Evolutionary conservation across 1,284 basidiomycete genomes (phyloP).

Genomic region (Ceraceosorus bombacis): DNA sequence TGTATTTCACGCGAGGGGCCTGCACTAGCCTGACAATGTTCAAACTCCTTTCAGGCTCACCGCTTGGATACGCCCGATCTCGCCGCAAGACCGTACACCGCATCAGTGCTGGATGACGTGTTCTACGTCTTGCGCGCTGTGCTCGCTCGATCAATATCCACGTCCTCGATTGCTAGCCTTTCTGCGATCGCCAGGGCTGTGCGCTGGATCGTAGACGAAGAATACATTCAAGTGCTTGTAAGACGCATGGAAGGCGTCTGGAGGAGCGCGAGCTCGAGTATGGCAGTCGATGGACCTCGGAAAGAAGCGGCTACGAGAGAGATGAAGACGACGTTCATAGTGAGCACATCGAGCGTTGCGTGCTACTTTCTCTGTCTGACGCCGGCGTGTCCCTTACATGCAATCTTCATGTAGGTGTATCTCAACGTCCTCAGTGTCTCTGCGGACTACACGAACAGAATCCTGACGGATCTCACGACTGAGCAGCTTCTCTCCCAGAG

Average conservation of each 20-base stretch:
- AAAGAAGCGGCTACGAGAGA: slow-evolving; percentile 43
- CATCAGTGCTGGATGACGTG: slow-evolving; percentile 44
- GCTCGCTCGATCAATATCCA: slow-evolving; percentile 35
- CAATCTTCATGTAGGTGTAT: slow-evolving; percentile 20
- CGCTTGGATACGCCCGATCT: slow-evolving; percentile 28
- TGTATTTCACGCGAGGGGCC: slow-evolving; percentile 45
- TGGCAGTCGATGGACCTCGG: slow-evolving; percentile 44
- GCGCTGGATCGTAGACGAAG: slow-evolving; percentile 30
- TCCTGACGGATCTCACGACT: slow-evolving; percentile 27
- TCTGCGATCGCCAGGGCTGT: slow-evolving; percentile 22
- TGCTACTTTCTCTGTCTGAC: not conserved
- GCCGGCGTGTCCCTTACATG: not conserved
- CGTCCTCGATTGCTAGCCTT: slow-evolving; percentile 24
- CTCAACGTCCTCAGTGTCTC: slow-evolving; percentile 42
- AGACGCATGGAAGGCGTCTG: slow-evolving; percentile 41
- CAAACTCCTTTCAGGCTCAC: slow-evolving; percentile 9
- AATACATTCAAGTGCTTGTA: slow-evolving; percentile 40
- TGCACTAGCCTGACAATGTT: not conserved
- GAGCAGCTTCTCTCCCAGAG: slow-evolving; percentile 7
- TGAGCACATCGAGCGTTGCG: slow-evolving; percentile 3
- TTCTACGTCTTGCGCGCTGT: slow-evolving; percentile 44
- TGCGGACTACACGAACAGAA: slow-evolving; percentile 32
- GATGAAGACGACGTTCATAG: slow-evolving; percentile 37
- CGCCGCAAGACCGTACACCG: slow-evolving; percentile 26
- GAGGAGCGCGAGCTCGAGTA: slow-evolving; percentile 25